Base-by-base conservation (phyloP, 179 eudicot genomes). In the Spinacia oleracea region DNA sequence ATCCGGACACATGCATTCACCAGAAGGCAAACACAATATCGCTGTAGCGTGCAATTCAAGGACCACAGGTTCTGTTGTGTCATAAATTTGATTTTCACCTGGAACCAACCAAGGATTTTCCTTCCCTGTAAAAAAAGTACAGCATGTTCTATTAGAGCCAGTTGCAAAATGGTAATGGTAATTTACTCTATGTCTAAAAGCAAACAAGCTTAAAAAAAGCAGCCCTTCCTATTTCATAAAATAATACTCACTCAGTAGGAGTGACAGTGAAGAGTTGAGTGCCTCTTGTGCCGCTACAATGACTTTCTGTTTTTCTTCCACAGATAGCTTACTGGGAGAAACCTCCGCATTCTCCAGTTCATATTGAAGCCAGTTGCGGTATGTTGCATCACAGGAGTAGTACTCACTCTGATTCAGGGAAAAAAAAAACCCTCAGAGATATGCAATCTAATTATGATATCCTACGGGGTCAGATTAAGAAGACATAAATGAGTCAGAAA, bases 301-400 rank as follows among this genome's bases (percentile, higher is more conserved):
- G 14, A 90, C 90, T 78, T 87, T 88, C 67, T 88, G 85, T 74
- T 89, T 89, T 85, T 95, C 98, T 78, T 90, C 98, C 58, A 31
- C 78, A 60, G 97, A 93, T 50, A 95, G 83, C 70, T 90, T 89
- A 72, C 66, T 64, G n/a, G 87, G 83, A 50, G 96, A 75, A 78
- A 88, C 86, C 81, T 89, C 93, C 11, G 90, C 88, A 85, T 87
- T 91, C 82, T 89, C 91, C 74, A 91, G 74, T 80, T 93, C 93
- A 76, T 90, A 79, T 84, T 89, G 89, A 78, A 95, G 91, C 97
- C 97, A 93, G 72, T 91, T 93, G 82, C 98, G 97, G 73, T 95
- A 93, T 38, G 90, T 93, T 75, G 97, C 97, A 87, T 95, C 98
- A 84, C 97, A 91, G 55, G 97, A 91, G 79, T 89, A 95, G 81